Evolutionary conservation across 345 rosid species (phyloP), one percentile per base, ranked within the genome.

Genomic region (Linum tenue): DNA sequence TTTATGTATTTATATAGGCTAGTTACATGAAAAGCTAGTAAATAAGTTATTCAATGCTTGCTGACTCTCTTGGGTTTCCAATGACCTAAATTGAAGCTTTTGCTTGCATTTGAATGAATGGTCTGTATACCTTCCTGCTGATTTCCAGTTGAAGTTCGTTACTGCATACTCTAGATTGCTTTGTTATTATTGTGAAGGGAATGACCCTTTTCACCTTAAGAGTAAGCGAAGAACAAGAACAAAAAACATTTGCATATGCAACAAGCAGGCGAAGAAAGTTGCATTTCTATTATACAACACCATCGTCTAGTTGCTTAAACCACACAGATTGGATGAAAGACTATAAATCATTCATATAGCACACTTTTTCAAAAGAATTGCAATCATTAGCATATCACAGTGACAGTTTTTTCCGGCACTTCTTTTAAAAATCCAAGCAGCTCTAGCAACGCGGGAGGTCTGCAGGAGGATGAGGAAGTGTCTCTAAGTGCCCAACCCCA

Each of bases 391-490:
- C 31, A 66, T 5, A 58, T 65, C 69, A 66, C 56, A 56, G 22
- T 50, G 64, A 60, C 60, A 39, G 8, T n/a, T 36, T 12, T 37
- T 1, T 36, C n/a, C 4, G 2, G 31, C 59, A 44, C 37, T 70
- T 63, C 64, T 70, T 53, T 53, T 31, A 17, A 43, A 53, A 67
- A 67, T 44, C 62, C 60, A 37, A 40, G 14, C 39, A 72, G 64
- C 55, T 36, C 72, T 72, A 89, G 78, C 97, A 91, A 36, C 73
- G 69, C 48, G 96, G 97, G 42, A 91, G 74, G 76, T 88, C 89
- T 51, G 77, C 81, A 12, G 91, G 97, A 67, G 96, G 96, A 64
- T 73, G 84, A 50, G 92, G 96, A 39, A 91, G 82, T 4, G 76
- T 86, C 80, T 88, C 86, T 39, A 67, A 57, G 66, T 64, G 77